Evolutionary conservation across 257 asterid species (phyloP), one percentile per base, ranked within the genome.

Genomic region (Catharanthus roseus): DNA sequence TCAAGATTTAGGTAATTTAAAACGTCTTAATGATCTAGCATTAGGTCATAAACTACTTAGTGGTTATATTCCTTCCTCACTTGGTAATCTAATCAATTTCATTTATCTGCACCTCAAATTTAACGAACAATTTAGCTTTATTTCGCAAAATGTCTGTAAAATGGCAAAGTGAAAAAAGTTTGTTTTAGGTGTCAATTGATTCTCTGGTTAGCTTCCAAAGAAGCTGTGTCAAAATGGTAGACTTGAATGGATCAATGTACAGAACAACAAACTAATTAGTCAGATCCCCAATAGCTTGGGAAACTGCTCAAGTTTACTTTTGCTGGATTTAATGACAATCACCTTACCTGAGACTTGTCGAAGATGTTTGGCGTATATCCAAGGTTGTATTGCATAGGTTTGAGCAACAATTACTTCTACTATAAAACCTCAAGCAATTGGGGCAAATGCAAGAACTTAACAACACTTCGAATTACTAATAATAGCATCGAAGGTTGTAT

Each of bases 331-430:
- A 69, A 75, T 15, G 39, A 34, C 1, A 83, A 83, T 72, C 66
- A 44, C 10, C 33, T 84, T 13, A 67, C 79, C 1, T 80, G 82
- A 45, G 69, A 78, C 64, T 8, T 78, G 15, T 74, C 73, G 16
- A 78, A 78, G 69, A 76, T n/a, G 42, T 69, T 78, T n/a, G 87
- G 82, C 5, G 26, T 70, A 44, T 84, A 74, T 69, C 82, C 82
- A 10, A 29, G 67, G 58, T 31, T 81, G 36, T 26, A 45, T 47
- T 81, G 56, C 73, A 56, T 74, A 29, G 81, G 78, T 49, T 65
- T 81, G 73, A 84, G 85, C 28, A 31, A 65, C 36, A 84, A 84
- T 44, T 18, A 60, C 31, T 51, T 81, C 26, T 62, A 76, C 16
- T 85, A 81, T 6, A 76, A 77, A 50, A 38, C 80, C 9, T 60